A percentile compares a stretch with the other conserved stretches of the same genome.
These are phyloP conservation scores for Fremontodendron californicum DNA, from an alignment of 345 rosid species.

Conservation along the genomic window DNA sequence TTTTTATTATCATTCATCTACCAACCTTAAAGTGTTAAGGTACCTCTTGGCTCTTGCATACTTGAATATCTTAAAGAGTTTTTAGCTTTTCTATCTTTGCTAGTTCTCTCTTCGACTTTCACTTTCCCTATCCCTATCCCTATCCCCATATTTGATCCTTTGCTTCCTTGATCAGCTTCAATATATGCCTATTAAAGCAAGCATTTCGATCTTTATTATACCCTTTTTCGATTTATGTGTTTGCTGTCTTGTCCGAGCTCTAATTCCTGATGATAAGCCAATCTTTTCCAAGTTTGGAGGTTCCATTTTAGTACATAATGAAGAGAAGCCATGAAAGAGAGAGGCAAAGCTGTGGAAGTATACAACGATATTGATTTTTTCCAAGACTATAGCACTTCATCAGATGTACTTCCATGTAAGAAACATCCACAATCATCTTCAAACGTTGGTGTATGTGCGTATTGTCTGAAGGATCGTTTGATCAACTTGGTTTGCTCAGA, in stretches of 20 bases:
- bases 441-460: constrained; percentile 76
- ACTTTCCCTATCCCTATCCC: constrained; percentile 12
- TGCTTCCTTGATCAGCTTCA: background rate
- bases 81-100: background rate
- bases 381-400: constrained; percentile 42
- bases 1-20: constrained; percentile 26
- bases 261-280: background rate
- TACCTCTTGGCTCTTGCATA: constrained; percentile 28
- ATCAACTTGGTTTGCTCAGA: constrained; percentile 80
- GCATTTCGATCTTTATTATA: constrained; percentile 8
- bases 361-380: constrained; percentile 32
- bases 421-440: constrained; percentile 75
- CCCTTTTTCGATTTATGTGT: constrained; percentile 4
- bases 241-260: constrained; percentile 6
- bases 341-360: constrained; percentile 73
- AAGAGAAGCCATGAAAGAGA: constrained; percentile 57
- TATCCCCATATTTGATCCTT: constrained; percentile 13
- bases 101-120: constrained; percentile 20
- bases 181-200: constrained; percentile 6
- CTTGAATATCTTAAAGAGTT: constrained; percentile 13
- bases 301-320: background rate
- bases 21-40: constrained; percentile 37
- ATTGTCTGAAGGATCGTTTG: constrained; percentile 88
- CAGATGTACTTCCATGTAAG: constrained; percentile 68
- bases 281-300: background rate